A percentile compares a stretch with the other conserved stretches of the same genome.
phyloP scores from a whole-genome alignment of 148 eudicot genomes.

The Nepenthes gracilis region DNA sequence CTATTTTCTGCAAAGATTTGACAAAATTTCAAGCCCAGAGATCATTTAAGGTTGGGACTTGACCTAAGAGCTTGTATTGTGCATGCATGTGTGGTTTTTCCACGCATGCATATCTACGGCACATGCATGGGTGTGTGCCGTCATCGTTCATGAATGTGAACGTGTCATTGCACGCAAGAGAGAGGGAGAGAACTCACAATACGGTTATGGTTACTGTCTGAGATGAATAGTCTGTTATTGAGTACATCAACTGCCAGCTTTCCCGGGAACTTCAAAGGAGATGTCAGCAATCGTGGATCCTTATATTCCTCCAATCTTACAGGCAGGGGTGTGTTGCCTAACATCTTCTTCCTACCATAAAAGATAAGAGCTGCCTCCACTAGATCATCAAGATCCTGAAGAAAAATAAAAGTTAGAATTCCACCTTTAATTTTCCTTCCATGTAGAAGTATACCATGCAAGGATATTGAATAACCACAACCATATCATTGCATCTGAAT shows the following conservation, averaged over 20 bases:
- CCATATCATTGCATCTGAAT: neutral
- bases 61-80: too few relatives aligned
- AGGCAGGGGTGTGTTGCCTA: constrained; percentile 63
- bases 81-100: too few relatives aligned
- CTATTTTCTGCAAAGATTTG: too few relatives aligned
- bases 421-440: neutral
- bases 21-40: too few relatives aligned
- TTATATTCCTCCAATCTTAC: constrained; percentile 84
- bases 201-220: constrained; percentile 96
- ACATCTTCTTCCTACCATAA: constrained; percentile 58
- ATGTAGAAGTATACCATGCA: neutral
- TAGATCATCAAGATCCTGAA: constrained; percentile 77
- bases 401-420: constrained; percentile 4
- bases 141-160: neutral
- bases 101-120: too few relatives aligned
- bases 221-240: constrained; percentile 83
- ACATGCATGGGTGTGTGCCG: too few relatives aligned
- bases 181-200: constrained; percentile 45
- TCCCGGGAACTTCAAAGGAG: constrained; percentile 94
- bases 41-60: too few relatives aligned
- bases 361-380: constrained; percentile 83
- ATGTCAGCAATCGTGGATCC: constrained; percentile 72
- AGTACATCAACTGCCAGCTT: constrained; percentile 81
- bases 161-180: neutral
- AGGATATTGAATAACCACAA: neutral